Conservation (phyloP, 495 filamentous ascomycete species). For the Thermochaetoides thermophila region DNA sequence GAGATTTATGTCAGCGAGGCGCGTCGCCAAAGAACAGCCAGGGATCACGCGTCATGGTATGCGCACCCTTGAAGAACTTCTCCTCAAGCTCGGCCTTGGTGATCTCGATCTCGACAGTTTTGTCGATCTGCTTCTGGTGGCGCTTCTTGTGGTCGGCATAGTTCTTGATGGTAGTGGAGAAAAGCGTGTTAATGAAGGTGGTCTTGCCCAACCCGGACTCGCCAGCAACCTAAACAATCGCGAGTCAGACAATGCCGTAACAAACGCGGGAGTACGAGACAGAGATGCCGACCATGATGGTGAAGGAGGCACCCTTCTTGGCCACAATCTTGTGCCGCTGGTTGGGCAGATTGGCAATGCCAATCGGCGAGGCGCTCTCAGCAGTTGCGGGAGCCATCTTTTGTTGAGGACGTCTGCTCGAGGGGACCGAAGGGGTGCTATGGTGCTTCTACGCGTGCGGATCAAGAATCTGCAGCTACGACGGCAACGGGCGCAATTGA, state of each 20-base stretch:
- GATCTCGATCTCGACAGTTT: slow-evolving; percentile 99
- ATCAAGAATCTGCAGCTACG: slow-evolving; percentile 7
- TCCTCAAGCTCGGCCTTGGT: slow-evolving; percentile 99
- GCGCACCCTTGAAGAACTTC: slow-evolving; percentile 98
- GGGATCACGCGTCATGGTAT: slow-evolving; percentile 2
- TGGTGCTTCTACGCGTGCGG: too few relatives aligned
- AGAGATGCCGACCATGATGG: slow-evolving; percentile 68
- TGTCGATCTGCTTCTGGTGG: slow-evolving; percentile 97
- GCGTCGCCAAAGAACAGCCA: not conserved
- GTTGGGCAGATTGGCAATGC: slow-evolving; percentile 98
- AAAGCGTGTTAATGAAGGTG: slow-evolving; percentile 99
- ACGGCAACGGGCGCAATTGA: slow-evolving; percentile 10
- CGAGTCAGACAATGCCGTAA: not conserved
- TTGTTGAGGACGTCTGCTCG: slow-evolving; percentile 8
- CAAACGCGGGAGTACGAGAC: not conserved
- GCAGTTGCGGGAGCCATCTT: slow-evolving; percentile 62
- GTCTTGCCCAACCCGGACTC: slow-evolving; percentile 98
- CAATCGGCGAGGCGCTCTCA: slow-evolving; percentile 87
- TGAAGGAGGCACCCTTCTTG: slow-evolving; percentile 96
- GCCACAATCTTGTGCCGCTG: slow-evolving; percentile 99
- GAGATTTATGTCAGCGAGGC: too few relatives aligned
- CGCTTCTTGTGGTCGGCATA: slow-evolving; percentile 98
- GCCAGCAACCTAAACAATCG: slow-evolving; percentile 65
- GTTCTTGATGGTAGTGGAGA: slow-evolving; percentile 99
- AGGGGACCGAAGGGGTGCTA: slow-evolving; percentile 4